Conservation (phyloP, 2,329 filamentous ascomycete genomes). For the Cordyceps sp. region DNA sequence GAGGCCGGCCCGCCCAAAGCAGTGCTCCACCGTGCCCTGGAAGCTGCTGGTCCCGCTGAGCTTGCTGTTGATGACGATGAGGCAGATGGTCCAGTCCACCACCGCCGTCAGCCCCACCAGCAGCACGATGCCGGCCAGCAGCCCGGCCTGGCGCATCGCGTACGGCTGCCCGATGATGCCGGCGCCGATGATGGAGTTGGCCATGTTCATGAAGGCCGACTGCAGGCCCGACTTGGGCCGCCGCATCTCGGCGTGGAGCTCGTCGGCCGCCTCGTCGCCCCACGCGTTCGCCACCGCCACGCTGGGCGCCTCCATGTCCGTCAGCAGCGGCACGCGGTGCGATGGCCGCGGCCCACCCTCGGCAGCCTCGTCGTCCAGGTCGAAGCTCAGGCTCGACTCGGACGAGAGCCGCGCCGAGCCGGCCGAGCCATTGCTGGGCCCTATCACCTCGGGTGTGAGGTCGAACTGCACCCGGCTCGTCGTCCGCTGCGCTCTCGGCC, state of each 20-base stretch:
- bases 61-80: slow-evolving; percentile 97
- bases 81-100: slow-evolving; percentile 92
- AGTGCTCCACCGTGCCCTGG: slow-evolving; percentile 89
- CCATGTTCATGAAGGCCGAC: slow-evolving; percentile 99
- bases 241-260: slow-evolving; percentile 34
- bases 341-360: slow-evolving; percentile 28
- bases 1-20: slow-evolving; percentile 76
- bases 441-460: slow-evolving; percentile 28
- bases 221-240: slow-evolving; percentile 73
- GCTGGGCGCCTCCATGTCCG: slow-evolving; percentile 68
- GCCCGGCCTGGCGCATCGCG: slow-evolving; percentile 82
- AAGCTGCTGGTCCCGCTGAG: slow-evolving; percentile 87
- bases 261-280: slow-evolving; percentile 18
- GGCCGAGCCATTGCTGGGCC: slow-evolving; percentile 9
- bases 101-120: slow-evolving; percentile 65
- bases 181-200: slow-evolving; percentile 85
- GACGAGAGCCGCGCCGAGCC: slow-evolving; percentile 3
- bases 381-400: slow-evolving; percentile 28
- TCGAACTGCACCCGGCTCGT: slow-evolving; percentile 65
- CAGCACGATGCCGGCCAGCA: slow-evolving; percentile 63
- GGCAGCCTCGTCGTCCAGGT: slow-evolving; percentile 17
- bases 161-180: slow-evolving; percentile 78
- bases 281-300: slow-evolving; percentile 45
- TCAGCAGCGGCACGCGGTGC: slow-evolving; percentile 57
- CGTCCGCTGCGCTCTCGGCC: slow-evolving; percentile 11